These are phyloP conservation scores for Aureobasidium melanogenum DNA, from an alignment of 2,329 filamentous ascomycete genomes.

Conservation along the genomic window DNA sequence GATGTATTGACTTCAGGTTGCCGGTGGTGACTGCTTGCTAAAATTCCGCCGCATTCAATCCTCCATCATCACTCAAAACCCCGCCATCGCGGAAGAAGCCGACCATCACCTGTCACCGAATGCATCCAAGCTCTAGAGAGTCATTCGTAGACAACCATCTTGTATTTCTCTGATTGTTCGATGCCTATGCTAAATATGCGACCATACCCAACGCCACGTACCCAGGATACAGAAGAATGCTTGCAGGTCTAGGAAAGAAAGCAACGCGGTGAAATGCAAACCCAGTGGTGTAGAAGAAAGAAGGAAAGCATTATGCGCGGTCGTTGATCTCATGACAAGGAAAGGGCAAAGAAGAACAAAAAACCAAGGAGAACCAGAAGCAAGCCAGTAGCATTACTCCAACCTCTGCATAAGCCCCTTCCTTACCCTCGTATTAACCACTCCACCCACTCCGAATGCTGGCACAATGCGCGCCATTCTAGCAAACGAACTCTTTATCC, in stretches of 20 bases:
- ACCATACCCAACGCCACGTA: too few species aligned
- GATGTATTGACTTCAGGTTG: slow-evolving; percentile 21
- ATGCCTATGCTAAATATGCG: too few species aligned
- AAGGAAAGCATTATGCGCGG: neutral
- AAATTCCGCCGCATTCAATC: slow-evolving; percentile 4
- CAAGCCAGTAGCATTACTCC: slow-evolving; percentile 24
- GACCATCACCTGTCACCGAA: neutral
- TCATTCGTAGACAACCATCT: too few species aligned
- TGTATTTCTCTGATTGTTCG: too few species aligned
- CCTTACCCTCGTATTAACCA: slow-evolving; percentile 70
- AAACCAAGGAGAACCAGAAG: too few species aligned
- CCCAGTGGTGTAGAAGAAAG: too few species aligned
- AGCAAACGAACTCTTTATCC: slow-evolving; percentile 63
- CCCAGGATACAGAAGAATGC: too few species aligned
- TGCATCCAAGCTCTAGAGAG: too few species aligned
- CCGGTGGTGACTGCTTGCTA: slow-evolving; percentile 3
- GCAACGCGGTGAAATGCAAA: too few species aligned
- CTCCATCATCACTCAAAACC: neutral
- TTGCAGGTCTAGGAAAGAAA: too few species aligned
- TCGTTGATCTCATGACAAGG: neutral
- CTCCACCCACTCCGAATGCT: slow-evolving; percentile 80
- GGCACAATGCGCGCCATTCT: slow-evolving; percentile 78
- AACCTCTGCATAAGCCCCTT: slow-evolving; percentile 56
- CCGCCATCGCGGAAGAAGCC: slow-evolving; percentile 8
- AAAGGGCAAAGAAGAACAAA: neutral